Evolutionary conservation across 2,329 filamentous ascomycete genomes (phyloP).

Genomic region (Orbilia blumenaviensis): DNA sequence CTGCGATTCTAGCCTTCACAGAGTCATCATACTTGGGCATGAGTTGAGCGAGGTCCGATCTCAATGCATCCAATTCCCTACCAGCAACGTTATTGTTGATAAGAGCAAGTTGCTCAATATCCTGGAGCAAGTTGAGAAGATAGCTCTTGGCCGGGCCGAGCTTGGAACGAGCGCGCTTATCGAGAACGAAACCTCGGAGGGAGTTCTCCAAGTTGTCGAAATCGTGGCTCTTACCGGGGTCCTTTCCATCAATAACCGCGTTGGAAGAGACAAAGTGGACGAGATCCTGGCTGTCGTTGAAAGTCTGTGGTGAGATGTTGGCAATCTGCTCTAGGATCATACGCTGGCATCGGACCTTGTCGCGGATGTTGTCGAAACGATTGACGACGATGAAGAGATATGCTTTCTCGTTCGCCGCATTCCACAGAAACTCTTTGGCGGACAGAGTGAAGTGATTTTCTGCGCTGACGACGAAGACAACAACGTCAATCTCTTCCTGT

Average conservation of each 20-base stretch:
- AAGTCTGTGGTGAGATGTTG: conserved; percentile 87
- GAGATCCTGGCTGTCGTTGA: conserved; percentile 89
- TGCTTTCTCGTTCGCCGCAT: conserved; percentile 93
- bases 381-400: conserved; percentile 99
- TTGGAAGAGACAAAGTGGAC: conserved; percentile 99
- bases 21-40: conserved; percentile 87
- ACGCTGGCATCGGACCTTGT: conserved; percentile 89
- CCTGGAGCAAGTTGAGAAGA: conserved; percentile 88
- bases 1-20: conserved; percentile 78
- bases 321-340: conserved; percentile 91
- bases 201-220: conserved; percentile 91
- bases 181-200: conserved; percentile 88
- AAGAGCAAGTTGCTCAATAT: conserved; percentile 80
- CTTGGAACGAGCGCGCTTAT: conserved; percentile 94
- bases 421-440: conserved; percentile 97
- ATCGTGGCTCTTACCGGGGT: conserved; percentile 84
- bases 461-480: conserved; percentile 96
- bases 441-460: conserved; percentile 98
- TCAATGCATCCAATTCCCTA: conserved; percentile 83
- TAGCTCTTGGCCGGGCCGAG: conserved; percentile 95
- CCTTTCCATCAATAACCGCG: conserved; percentile 87
- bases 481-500: conserved; percentile 98
- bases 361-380: conserved; percentile 90
- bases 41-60: conserved; percentile 78
- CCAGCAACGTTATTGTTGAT: conserved; percentile 90